Evolutionary conservation across 495 filamentous ascomycete genomes (phyloP).

Genomic region (Aspergillus bertholletiae): DNA sequence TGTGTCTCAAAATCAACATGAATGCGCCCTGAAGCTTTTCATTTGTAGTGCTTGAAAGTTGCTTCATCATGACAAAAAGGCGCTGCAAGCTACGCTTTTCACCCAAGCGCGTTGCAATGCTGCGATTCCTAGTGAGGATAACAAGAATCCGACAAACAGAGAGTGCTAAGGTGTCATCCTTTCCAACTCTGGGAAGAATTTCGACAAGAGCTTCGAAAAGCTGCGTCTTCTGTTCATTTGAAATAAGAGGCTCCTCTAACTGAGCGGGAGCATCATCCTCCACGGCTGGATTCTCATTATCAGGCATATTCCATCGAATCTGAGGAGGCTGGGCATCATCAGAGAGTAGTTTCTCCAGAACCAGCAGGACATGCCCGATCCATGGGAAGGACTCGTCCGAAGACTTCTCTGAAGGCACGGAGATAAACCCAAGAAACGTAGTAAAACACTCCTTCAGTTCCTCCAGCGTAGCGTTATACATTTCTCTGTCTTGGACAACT

Average conservation of each 20-base stretch:
- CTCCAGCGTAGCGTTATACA: constrained; percentile 72
- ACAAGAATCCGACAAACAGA: constrained; percentile 83
- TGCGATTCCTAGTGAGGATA: constrained; percentile 76
- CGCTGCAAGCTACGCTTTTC: constrained; percentile 87
- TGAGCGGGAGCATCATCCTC: constrained; percentile 51
- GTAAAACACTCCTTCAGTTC: constrained; percentile 76
- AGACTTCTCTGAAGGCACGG: constrained; percentile 58
- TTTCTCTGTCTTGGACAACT: constrained; percentile 74
- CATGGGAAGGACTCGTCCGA: constrained; percentile 79
- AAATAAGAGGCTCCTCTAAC: constrained; percentile 60
- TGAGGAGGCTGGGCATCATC: constrained; percentile 79
- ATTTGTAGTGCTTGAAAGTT: constrained; percentile 73
- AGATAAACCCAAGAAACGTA: constrained; percentile 75
- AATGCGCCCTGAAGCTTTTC: constrained; percentile 74
- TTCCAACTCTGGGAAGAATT: constrained; percentile 79
- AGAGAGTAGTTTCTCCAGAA: constrained; percentile 83
- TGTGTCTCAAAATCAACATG: constrained; percentile 85
- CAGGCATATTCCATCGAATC: constrained; percentile 68
- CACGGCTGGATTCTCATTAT: constrained; percentile 43
- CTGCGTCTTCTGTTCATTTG: constrained; percentile 58
- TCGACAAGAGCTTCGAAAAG: constrained; percentile 75
- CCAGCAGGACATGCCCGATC: constrained; percentile 85
- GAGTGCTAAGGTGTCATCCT: constrained; percentile 79
- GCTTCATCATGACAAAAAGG: constrained; percentile 91
- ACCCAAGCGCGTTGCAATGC: constrained; percentile 69